Conservation (phyloP, 202 grass and related monocot species). For the Elaeis oleifera region DNA sequence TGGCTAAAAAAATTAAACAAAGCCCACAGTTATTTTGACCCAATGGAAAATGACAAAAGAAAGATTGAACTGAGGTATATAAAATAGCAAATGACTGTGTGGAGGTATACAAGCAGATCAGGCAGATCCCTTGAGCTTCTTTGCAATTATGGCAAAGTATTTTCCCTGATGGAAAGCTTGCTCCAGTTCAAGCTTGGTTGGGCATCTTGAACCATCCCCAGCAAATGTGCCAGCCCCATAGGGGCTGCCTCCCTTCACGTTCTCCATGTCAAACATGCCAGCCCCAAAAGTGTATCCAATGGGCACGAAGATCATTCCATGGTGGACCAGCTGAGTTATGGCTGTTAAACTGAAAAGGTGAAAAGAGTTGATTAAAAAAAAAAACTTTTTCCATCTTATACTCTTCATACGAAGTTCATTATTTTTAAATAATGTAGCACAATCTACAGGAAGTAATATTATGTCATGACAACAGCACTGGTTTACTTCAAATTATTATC, state of each 20-base stretch:
- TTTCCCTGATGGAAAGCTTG: slow-evolving; percentile 9
- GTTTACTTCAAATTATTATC: not conserved
- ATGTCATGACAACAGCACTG: not conserved
- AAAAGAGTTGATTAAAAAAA: not conserved
- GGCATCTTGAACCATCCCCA: slow-evolving; percentile 3
- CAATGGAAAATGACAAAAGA: too few relatives aligned
- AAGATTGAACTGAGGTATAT: too few relatives aligned
- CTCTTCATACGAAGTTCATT: too few relatives aligned
- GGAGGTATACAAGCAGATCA: slow-evolving; percentile 9
- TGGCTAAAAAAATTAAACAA: too few relatives aligned
- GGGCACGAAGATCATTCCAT: slow-evolving; percentile 75
- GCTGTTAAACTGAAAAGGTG: slow-evolving; percentile 20
- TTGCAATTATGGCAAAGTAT: slow-evolving; percentile 1
- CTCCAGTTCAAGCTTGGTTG: slow-evolving; percentile 5
- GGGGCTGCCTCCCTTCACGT: slow-evolving; percentile 65
- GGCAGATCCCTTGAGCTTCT: slow-evolving; percentile 9
- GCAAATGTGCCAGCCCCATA: slow-evolving; percentile 4
- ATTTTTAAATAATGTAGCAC: too few relatives aligned
- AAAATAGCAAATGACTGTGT: slow-evolving; percentile 22
- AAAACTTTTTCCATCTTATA: too few relatives aligned
- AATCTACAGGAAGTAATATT: too few relatives aligned
- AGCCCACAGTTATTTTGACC: too few relatives aligned
- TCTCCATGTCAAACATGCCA: slow-evolving; percentile 10
- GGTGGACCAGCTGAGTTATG: slow-evolving; percentile 16
- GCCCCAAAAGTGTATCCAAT: slow-evolving; percentile 55